A percentile compares a stretch with the other conserved stretches of the same genome.
Conservation (phyloP, 2,329 filamentous ascomycete genomes). For the Drechmeria coniospora region DNA sequence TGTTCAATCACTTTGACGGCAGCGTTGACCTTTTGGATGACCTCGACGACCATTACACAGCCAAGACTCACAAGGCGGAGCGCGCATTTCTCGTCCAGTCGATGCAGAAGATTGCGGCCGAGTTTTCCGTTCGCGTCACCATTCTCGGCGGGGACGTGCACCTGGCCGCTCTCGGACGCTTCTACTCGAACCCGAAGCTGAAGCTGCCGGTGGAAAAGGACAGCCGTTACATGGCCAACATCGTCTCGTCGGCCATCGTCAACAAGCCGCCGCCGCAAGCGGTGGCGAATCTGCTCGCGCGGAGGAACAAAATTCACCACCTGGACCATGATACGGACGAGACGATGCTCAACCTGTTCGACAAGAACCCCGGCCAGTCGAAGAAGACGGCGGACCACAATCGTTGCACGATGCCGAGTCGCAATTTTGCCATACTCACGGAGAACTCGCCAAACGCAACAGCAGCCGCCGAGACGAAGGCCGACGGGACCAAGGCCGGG, state of each 20-base stretch:
- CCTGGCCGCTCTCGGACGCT: slow-evolving; percentile 78
- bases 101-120: slow-evolving; percentile 68
- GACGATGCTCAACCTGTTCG: slow-evolving; percentile 84
- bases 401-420: slow-evolving; percentile 76
- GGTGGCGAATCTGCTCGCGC: slow-evolving; percentile 81
- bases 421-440: slow-evolving; percentile 84
- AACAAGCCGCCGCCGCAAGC: slow-evolving; percentile 82
- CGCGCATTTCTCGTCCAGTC: slow-evolving; percentile 63
- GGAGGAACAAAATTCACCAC: slow-evolving; percentile 70
- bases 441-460: slow-evolving; percentile 58
- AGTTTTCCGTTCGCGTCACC: slow-evolving; percentile 78
- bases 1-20: slow-evolving; percentile 92
- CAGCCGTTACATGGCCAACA: slow-evolving; percentile 87
- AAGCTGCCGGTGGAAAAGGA: slow-evolving; percentile 66
- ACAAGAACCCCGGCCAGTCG: slow-evolving; percentile 65
- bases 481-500: slow-evolving; percentile 6
- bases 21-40: slow-evolving; percentile 87
- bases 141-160: slow-evolving; percentile 93
- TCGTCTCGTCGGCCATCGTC: slow-evolving; percentile 88
- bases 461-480: slow-evolving; percentile 10
- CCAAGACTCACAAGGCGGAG: slow-evolving; percentile 80
- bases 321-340: slow-evolving; percentile 66
- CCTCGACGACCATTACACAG: slow-evolving; percentile 91
- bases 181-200: slow-evolving; percentile 79
- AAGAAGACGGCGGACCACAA: slow-evolving; percentile 65